Percentiles rank a stretch among this genome's conserved stretches.
Conservation (phyloP, 2,329 filamentous ascomycete genomes). For the Elsinoe arachidis region DNA sequence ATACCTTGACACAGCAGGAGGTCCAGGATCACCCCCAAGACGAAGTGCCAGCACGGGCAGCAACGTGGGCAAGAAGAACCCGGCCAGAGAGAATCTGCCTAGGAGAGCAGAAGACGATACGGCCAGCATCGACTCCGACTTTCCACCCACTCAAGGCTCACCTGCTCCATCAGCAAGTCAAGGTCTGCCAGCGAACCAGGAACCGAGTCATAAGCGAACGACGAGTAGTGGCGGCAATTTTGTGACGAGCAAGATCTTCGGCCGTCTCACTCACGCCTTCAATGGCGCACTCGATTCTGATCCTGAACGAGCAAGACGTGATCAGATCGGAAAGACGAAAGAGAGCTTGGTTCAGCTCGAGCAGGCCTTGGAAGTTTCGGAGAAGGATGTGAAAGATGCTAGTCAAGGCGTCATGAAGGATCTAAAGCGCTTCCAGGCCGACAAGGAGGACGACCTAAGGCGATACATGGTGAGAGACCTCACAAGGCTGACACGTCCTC, state of each 20-base stretch:
- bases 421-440: slow-evolving; percentile 81
- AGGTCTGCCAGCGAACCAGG: slow-evolving; percentile 47
- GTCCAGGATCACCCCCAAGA: slow-evolving; percentile 47
- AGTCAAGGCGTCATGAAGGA: slow-evolving; percentile 82
- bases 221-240: slow-evolving; percentile 67
- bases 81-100: slow-evolving; percentile 30
- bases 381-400: slow-evolving; percentile 87
- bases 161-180: slow-evolving; percentile 60
- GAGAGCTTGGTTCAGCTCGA: slow-evolving; percentile 81
- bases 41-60: slow-evolving; percentile 48
- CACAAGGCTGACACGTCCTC: not conserved
- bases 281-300: slow-evolving; percentile 95
- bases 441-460: slow-evolving; percentile 90
- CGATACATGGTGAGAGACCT: slow-evolving; percentile 77
- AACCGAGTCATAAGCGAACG: slow-evolving; percentile 61
- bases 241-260: slow-evolving; percentile 88
- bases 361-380: slow-evolving; percentile 79
- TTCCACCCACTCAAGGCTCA: slow-evolving; percentile 71
- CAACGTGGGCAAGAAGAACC: slow-evolving; percentile 31
- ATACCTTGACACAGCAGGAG: slow-evolving; percentile 69
- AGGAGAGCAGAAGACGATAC: slow-evolving; percentile 24
- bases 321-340: slow-evolving; percentile 90
- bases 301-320: slow-evolving; percentile 81
- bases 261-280: slow-evolving; percentile 87
- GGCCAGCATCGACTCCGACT: slow-evolving; percentile 69